Evolutionary conservation across 2,329 filamentous ascomycete species (phyloP).

Genomic region (Penicillium griseofulvum): DNA sequence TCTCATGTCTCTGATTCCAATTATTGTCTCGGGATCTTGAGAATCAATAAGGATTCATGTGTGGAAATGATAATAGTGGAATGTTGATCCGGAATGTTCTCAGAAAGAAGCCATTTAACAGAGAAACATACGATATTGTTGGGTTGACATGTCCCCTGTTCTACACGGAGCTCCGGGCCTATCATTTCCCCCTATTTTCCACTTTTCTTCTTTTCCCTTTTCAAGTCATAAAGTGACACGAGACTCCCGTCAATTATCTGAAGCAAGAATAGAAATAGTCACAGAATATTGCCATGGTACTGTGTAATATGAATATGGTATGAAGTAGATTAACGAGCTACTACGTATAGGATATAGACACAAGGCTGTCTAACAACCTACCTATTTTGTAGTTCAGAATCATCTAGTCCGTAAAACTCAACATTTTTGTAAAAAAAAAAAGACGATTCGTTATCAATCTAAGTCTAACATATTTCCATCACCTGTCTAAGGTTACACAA

Average conservation of each 20-base stretch:
- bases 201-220: not conserved
- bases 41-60: too few species aligned
- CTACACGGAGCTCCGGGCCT: not conserved
- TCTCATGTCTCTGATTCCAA: not conserved
- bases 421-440: not conserved
- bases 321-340: too few species aligned
- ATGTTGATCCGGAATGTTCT: constrained; percentile 7
- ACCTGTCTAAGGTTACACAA: not conserved
- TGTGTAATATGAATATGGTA: not conserved
- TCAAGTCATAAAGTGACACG: not conserved
- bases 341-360: not conserved
- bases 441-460: not conserved
- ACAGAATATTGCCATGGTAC: not conserved
- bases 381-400: too few species aligned
- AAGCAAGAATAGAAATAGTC: not conserved
- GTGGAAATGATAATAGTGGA: not conserved
- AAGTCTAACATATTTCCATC: not conserved
- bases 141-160: not conserved
- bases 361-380: too few species aligned
- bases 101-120: not conserved
- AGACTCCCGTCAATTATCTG: not conserved
- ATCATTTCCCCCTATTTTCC: not conserved
- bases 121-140: not conserved
- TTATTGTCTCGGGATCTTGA: not conserved
- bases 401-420: too few species aligned